Conservation (phyloP, 139 green algal species). For the Diplosphaera chodatii region DNA sequence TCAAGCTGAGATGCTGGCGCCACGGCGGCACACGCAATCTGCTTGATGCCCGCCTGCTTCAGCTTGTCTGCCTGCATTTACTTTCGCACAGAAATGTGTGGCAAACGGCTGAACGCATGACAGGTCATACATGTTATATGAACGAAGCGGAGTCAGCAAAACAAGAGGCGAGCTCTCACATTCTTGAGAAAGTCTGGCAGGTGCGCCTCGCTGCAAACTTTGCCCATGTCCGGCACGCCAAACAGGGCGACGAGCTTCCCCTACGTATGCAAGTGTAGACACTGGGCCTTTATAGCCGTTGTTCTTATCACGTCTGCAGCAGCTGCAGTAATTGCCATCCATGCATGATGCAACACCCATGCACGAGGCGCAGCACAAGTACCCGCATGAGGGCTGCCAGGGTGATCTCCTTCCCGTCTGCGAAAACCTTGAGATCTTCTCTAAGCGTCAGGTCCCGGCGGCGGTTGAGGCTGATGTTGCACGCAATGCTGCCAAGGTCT, state of each 20-base stretch:
- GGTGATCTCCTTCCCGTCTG: slow-evolving; percentile 9
- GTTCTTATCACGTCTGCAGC: no score
- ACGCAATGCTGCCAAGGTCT: slow-evolving; percentile 28
- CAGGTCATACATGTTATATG: no score
- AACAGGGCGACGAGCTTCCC: slow-evolving; percentile 32
- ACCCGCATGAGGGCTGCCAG: slow-evolving; percentile 39
- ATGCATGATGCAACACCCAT: no score
- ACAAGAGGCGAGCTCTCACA: neutral
- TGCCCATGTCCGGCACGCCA: slow-evolving; percentile 46
- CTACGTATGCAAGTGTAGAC: slow-evolving; percentile 8
- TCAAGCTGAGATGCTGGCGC: slow-evolving; percentile 18
- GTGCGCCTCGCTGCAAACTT: slow-evolving; percentile 40
- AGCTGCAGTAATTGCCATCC: no score
- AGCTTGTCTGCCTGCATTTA: slow-evolving; percentile 19
- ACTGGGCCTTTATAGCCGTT: no score
- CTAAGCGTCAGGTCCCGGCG: slow-evolving; percentile 41
- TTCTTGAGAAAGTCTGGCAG: slow-evolving; percentile 32
- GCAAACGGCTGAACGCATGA: no score
- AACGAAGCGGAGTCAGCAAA: no score
- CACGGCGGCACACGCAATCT: slow-evolving; percentile 34
- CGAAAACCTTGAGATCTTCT: slow-evolving; percentile 26
- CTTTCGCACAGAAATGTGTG: neutral
- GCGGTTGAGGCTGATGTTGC: slow-evolving; percentile 41
- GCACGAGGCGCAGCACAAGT: no score
- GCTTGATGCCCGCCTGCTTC: slow-evolving; percentile 22